Base-by-base conservation (phyloP, 2,329 filamentous ascomycete genomes). In the Talaromyces albobiverticillius region DNA sequence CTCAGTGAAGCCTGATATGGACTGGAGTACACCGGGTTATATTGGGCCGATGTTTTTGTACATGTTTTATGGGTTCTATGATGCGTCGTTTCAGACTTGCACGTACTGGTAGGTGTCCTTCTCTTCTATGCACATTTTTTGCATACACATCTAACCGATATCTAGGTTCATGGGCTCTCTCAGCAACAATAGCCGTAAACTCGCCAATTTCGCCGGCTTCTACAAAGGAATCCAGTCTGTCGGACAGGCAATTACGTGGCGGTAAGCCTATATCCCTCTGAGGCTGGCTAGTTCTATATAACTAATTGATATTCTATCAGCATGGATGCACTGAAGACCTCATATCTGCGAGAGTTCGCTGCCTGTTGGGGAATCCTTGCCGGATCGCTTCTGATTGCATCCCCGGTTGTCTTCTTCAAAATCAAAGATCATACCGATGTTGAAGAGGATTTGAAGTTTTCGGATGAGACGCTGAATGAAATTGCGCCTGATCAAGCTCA, bases 201-300 rank as follows among this genome's bases (percentile, higher is more conserved):
- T 93, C 25, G 92, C 93, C 75, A 96, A 96, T 78, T 88, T 93
- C 66, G 88, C 90, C 40, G 92, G 89, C 59, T 92, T 89, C 78
- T 94, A 94, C 82, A 94, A 94, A 76, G 87, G 87, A 48, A 88
- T 95, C 60, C 90, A 95, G 71, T 93, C 89, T n/a, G 89, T 89
- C 16, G 90, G 90, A 62, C 85, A 86, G 3, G 90, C 88, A 55
- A 82, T 72, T 52, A 75, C 72, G 57, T 77, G 71, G 75, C 70
- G 63, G 69, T 73, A 69, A 61, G 71, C 36, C 2, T 40, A 4
- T 18, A 8, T 40, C 14, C 10, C 26, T 29, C n/a, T n/a, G n/a
- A n/a, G n/a, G n/a, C n/a, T n/a, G n/a, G n/a, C n/a, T n/a, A n/a
- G n/a, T n/a, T n/a, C n/a, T 45, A 16, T 11, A 25, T 22, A 14